phyloP scores from a whole-genome alignment of 2,329 filamentous ascomycete species.

The Ophiosphaerella herpotricha region DNA sequence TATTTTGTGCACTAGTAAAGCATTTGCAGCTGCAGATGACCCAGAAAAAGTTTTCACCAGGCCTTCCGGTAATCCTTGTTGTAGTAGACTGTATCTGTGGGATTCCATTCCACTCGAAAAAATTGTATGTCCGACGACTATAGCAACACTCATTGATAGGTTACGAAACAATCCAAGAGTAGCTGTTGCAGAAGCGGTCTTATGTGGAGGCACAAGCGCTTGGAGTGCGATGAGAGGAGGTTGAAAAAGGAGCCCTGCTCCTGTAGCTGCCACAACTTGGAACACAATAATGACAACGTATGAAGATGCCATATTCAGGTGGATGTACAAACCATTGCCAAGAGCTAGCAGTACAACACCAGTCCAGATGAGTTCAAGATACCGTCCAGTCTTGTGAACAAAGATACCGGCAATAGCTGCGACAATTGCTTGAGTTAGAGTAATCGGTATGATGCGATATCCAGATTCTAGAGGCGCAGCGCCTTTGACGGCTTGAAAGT shows the following conservation, averaged over 20 bases:
- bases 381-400: constrained; percentile 45
- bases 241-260: constrained; percentile 55
- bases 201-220: constrained; percentile 50
- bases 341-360: constrained; percentile 13
- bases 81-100: constrained; percentile 52
- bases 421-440: constrained; percentile 43
- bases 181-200: constrained; percentile 53
- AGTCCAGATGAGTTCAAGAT: constrained; percentile 26
- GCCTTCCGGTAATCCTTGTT: constrained; percentile 53
- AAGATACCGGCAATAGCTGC: constrained; percentile 50
- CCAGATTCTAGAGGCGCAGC: constrained; percentile 61
- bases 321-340: constrained; percentile 19
- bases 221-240: constrained; percentile 59
- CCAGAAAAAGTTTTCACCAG: constrained; percentile 58
- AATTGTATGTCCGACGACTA: constrained; percentile 52
- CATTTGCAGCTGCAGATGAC: constrained; percentile 60
- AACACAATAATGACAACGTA: constrained; percentile 46
- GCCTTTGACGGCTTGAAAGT: constrained; percentile 68
- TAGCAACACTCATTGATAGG: constrained; percentile 47
- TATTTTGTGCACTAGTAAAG: constrained; percentile 57
- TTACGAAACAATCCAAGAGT: constrained; percentile 50
- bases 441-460: constrained; percentile 63
- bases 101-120: constrained; percentile 62
- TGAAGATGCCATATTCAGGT: constrained; percentile 3
- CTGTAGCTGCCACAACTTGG: constrained; percentile 53